Percentiles rank a stretch among this genome's conserved stretches.
Evolutionary conservation across 768 basidiomycete genomes (phyloP).

Genomic region (Lactarius quietus): DNA sequence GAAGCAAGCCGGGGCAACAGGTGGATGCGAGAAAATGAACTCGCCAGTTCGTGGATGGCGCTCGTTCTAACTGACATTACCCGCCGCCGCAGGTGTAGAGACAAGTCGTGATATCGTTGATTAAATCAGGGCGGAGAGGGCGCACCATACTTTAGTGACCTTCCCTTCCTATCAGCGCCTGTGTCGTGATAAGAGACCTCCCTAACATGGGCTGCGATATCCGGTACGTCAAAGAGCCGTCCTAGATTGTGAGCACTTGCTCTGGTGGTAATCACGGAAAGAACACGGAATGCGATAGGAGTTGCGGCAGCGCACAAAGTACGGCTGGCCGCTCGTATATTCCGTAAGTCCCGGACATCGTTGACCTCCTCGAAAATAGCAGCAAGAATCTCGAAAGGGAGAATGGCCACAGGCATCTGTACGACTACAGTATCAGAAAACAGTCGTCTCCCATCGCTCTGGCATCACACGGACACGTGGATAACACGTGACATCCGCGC

Average conservation of each 20-base stretch:
- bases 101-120: neutral
- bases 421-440: too few relatives aligned
- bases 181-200: neutral
- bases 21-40: neutral
- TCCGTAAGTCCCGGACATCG: neutral
- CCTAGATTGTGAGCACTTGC: neutral
- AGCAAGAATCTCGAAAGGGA: neutral
- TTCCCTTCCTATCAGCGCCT: neutral
- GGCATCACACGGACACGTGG: too few relatives aligned
- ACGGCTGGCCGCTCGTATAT: neutral
- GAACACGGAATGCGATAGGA: slow-evolving; percentile 1
- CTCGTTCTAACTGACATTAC: neutral
- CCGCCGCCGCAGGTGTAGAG: neutral
- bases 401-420: too few relatives aligned
- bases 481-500: too few relatives aligned
- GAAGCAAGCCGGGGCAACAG: neutral
- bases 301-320: neutral
- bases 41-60: neutral
- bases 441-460: too few relatives aligned
- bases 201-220: neutral
- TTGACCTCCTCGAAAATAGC: neutral
- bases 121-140: neutral
- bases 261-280: neutral
- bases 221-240: neutral
- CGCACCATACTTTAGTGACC: neutral